Percentiles rank a stretch among this genome's conserved stretches.
These are phyloP conservation scores for Citrullus colocynthis DNA, from an alignment of 306 rosid genomes.

Conservation along the genomic window DNA sequence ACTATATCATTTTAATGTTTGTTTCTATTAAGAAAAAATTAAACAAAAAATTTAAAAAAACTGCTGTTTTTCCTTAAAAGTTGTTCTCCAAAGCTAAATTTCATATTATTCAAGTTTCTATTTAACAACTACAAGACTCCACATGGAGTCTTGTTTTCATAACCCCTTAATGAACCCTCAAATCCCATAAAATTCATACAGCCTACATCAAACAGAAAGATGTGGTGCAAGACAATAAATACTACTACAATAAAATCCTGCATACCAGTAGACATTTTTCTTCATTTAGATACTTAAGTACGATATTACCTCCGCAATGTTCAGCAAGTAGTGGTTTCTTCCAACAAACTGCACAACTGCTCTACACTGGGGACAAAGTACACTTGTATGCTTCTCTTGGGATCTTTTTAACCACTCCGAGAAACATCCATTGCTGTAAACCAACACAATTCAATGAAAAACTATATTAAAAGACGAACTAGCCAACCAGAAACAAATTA, in stretches of 20 bases:
- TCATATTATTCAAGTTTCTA: not conserved
- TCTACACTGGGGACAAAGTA: slow-evolving; percentile 93
- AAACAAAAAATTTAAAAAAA: too few relatives aligned
- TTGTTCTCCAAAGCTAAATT: not conserved
- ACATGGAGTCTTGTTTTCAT: not conserved
- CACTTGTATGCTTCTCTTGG: slow-evolving; percentile 43
- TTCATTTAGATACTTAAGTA: slow-evolving; percentile 10
- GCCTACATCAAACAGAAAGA: not conserved
- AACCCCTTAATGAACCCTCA: not conserved
- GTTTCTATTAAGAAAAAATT: too few relatives aligned
- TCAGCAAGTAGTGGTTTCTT: slow-evolving; percentile 70
- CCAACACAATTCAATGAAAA: slow-evolving; percentile 11
- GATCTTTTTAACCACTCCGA: slow-evolving; percentile 86
- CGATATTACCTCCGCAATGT: slow-evolving; percentile 40
- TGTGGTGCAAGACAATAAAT: not conserved
- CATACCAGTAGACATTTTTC: not conserved
- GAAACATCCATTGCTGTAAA: slow-evolving; percentile 88
- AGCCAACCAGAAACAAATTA: slow-evolving; percentile 6
- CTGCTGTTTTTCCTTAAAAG: not conserved
- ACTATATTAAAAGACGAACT: slow-evolving; percentile 6
- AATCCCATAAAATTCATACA: not conserved
- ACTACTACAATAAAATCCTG: not conserved
- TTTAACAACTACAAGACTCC: not conserved
- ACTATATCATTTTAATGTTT: too few relatives aligned
- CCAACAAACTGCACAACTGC: slow-evolving; percentile 80